Evolutionary conservation across 179 eudicot species (phyloP).

Genomic region (Silene noctiflora): DNA sequence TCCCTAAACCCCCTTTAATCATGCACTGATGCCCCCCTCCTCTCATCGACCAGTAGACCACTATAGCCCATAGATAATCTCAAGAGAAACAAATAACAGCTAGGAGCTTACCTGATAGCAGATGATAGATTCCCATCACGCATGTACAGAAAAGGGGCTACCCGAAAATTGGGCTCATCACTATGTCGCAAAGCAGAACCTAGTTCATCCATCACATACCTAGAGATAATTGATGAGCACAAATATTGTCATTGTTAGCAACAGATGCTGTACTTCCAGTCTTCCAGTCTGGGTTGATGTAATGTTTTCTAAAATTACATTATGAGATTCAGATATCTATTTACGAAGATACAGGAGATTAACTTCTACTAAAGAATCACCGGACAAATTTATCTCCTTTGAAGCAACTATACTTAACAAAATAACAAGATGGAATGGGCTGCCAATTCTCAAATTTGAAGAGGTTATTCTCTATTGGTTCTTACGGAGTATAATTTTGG

Average conservation of each 20-base stretch:
- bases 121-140: slow-evolving; percentile 89
- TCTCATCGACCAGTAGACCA: not conserved
- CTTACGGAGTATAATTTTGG: not conserved
- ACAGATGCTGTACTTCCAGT: not conserved
- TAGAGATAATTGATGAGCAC: slow-evolving; percentile 29
- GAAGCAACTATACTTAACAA: not conserved
- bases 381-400: not conserved
- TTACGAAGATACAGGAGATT: not conserved
- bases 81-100: not conserved
- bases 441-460: not conserved
- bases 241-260: slow-evolving; percentile 10
- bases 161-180: slow-evolving; percentile 78
- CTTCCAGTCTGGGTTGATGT: too few species aligned
- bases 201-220: slow-evolving; percentile 99
- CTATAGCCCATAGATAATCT: slow-evolving; percentile 4
- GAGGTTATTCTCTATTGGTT: not conserved
- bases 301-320: not conserved
- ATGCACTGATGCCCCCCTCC: too few species aligned
- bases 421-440: not conserved
- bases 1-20: too few species aligned
- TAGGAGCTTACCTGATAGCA: slow-evolving; percentile 68
- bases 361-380: not conserved
- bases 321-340: not conserved
- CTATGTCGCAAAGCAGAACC: slow-evolving; percentile 98
- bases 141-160: slow-evolving; percentile 94